Conservation (phyloP, 495 filamentous ascomycete species). For the Melanomma pulvis-pyrius region DNA sequence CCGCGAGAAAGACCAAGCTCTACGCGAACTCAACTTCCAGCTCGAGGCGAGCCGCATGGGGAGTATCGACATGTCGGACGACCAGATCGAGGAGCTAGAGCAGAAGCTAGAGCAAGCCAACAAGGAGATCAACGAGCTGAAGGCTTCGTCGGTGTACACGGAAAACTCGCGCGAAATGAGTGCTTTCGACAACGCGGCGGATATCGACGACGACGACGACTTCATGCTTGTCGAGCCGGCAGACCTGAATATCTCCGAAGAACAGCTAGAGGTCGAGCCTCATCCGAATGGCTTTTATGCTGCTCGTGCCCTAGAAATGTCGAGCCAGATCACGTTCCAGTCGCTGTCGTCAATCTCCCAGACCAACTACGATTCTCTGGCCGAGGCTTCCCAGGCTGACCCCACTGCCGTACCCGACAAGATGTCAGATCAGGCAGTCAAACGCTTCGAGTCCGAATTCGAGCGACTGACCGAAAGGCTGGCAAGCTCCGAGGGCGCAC, state of each 20-base stretch:
- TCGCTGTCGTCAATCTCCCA: conserved; percentile 12
- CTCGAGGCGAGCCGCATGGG: conserved; percentile 39
- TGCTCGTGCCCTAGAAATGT: not conserved
- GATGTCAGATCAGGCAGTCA: conserved; percentile 37
- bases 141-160: conserved; percentile 13
- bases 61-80: conserved; percentile 36
- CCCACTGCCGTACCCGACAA: conserved; percentile 28
- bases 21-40: conserved; percentile 38
- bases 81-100: conserved; percentile 33
- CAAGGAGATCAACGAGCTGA: conserved; percentile 29
- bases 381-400: conserved; percentile 17
- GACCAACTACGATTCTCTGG: conserved; percentile 18
- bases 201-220: conserved; percentile 31
- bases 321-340: conserved; percentile 22
- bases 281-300: conserved; percentile 25
- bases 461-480: conserved; percentile 26
- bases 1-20: conserved; percentile 34
- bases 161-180: conserved; percentile 2
- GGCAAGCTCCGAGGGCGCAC: conserved; percentile 23
- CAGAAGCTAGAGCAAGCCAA: conserved; percentile 31
- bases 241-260: conserved; percentile 34
- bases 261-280: conserved; percentile 17
- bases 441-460: conserved; percentile 40
- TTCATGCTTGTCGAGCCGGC: conserved; percentile 37
- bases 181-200: conserved; percentile 11